Conservation (phyloP, 2,329 filamentous ascomycete genomes). For the Alternaria conjuncta region DNA sequence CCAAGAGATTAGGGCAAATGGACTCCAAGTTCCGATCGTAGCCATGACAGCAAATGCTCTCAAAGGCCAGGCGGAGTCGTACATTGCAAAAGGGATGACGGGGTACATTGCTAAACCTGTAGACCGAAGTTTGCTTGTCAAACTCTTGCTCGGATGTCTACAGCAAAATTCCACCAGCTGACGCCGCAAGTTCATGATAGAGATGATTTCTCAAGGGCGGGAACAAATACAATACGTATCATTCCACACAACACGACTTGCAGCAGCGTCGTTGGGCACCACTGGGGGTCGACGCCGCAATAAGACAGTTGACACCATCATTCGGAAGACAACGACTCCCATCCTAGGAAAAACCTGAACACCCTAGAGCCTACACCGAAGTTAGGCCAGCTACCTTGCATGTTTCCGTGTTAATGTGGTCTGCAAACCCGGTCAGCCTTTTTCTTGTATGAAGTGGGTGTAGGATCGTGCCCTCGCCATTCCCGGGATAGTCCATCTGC, state of each 20-base stretch:
- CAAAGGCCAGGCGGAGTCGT: constrained; percentile 61
- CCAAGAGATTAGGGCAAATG: constrained; percentile 32
- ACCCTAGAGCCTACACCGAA: background rate
- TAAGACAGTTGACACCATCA: background rate
- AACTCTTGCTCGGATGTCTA: constrained; percentile 47
- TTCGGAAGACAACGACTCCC: background rate
- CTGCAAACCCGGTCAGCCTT: background rate
- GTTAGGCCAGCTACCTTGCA: background rate
- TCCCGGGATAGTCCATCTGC: background rate
- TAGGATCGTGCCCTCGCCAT: background rate
- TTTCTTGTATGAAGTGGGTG: background rate
- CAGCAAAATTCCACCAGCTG: constrained; percentile 15
- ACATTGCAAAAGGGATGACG: constrained; percentile 62
- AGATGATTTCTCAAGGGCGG: background rate
- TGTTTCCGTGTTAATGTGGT: background rate
- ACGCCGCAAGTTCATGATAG: background rate
- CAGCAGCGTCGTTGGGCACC: background rate
- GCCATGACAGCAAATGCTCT: constrained; percentile 65
- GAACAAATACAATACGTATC: background rate
- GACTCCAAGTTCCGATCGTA: constrained; percentile 53
- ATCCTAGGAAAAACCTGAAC: background rate
- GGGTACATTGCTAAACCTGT: constrained; percentile 64
- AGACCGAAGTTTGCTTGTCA: constrained; percentile 56
- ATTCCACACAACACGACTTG: background rate
- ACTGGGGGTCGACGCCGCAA: background rate